Base-by-base conservation (phyloP, 495 filamentous ascomycete genomes). In the Penicillium taxi region DNA sequence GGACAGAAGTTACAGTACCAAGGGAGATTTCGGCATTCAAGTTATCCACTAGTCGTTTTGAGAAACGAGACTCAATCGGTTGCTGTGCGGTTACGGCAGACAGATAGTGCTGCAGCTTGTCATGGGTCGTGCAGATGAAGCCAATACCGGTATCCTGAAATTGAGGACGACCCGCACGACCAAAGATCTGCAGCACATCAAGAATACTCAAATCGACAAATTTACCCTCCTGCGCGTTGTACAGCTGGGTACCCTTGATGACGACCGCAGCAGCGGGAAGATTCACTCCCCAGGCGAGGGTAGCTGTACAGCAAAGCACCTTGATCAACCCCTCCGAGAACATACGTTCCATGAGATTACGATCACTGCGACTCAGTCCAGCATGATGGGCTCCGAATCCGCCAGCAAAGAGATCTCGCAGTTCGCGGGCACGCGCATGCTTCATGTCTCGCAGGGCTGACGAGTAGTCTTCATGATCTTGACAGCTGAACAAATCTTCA, bases 111-210 rank as follows among this genome's bases (percentile, higher is more conserved):
- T 80, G 59, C 6, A 96, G 64, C 57, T 85, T 94, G 60, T 99
- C 91, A 21, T 85, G 77, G 0, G 89, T 93, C 0, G 91, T 99
- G 48, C 85, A 89, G 37, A 99, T 96, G 65, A 94, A 94, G 26
- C 91, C 91, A 47, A 94, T 94, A 64, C 91, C 91, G 32, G 78
- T 83, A 48, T 95, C 89, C 52, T 95, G 86, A 48, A 94, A 99
- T 52, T 99, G 91, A 15, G 91, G 91, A 55, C 91, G 80, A 70
- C 91, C 91, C 44, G 91, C 91, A 69, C 91, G 86, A 66, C 91
- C 91, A 54, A 99, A 99, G 26, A 99, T 99, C 61, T 99, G 91
- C 43, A 99, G 67, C 9, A 99, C 91, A 56, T 99, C 91, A 3
- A 99, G 75, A 46, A 99, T 99, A 7, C 91, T 89, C 9, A 99